Evolutionary conservation across 371 early-diverging fungal species (phyloP).

Genomic region (Dichotomocladium elegans): DNA sequence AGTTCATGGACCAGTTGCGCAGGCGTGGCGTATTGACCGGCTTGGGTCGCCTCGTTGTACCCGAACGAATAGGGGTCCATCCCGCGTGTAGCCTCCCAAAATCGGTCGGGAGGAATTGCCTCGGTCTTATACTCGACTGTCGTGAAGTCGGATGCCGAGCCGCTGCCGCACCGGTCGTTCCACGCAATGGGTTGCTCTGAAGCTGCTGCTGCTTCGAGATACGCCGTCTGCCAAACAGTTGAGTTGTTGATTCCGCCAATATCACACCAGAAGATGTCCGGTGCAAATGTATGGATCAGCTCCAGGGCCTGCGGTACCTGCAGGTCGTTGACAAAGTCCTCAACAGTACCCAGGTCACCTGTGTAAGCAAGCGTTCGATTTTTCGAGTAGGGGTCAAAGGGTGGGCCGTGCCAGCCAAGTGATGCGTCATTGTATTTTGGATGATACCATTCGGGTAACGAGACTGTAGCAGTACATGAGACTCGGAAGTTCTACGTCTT

Average conservation of each 20-base stretch:
- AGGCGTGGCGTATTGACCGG: constrained; percentile 21
- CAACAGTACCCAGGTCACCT: constrained; percentile 13
- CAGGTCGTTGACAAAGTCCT: constrained; percentile 31
- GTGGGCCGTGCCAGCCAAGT: constrained; percentile 30
- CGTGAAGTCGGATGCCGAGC: constrained; percentile 26
- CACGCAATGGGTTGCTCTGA: constrained; percentile 14
- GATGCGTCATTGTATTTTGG: constrained; percentile 21
- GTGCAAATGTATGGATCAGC: constrained; percentile 20
- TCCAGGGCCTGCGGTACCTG: constrained; percentile 35
- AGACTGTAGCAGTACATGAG: constrained; percentile 17
- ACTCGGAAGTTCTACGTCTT: too few species aligned
- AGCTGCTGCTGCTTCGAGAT: constrained; percentile 14
- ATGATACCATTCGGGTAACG: constrained; percentile 42
- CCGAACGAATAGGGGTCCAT: constrained; percentile 38
- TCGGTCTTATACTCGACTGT: constrained; percentile 27
- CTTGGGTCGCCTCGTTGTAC: constrained; percentile 22
- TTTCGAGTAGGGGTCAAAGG: constrained; percentile 23
- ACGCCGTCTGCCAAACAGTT: constrained; percentile 23
- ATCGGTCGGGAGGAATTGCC: constrained; percentile 1
- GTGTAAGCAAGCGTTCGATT: constrained; percentile 13
- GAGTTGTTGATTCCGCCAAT: constrained; percentile 42
- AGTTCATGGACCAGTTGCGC: constrained; percentile 17
- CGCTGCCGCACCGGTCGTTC: constrained; percentile 34
- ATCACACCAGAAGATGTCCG: constrained; percentile 40
- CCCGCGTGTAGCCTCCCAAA: constrained; percentile 42